Evolutionary conservation across 1,139 yeast species (phyloP), one percentile per base, ranked within the genome.

Genomic region (Sugiyamaella castrensis): DNA sequence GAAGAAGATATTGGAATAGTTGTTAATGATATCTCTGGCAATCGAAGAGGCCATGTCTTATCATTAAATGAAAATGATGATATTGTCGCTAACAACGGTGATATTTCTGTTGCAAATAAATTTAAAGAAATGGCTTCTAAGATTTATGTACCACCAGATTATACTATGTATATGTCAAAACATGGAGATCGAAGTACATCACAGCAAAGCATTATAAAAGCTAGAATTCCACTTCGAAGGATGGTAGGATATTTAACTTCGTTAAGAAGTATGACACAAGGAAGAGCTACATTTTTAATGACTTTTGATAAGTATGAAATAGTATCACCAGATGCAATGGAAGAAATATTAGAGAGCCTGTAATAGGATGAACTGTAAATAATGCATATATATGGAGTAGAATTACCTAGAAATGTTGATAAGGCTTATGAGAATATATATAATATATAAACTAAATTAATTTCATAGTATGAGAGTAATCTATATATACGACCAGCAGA

Each of bases 181-280:
- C 71, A 68, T 45, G 68, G 59, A n/a, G 63, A 57, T 29, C 58
- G 66, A 26, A 48, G 48, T 41, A 52, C 53, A 12, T 55, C 57
- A 32, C 55, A 45, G 46, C 69, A 62, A 50, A 85, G 86, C 60
- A 70, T 78, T 2, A 78, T 91, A 35, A 71, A 72, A 12, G 96
- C 96, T 0, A 79, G 77, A 50, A 91, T 91, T 0, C 98, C 98
- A 8, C 72, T 92, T 59, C 76, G 84, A 54, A 95, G 85, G 56
- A 89, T 92, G 96, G 79, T 91, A 48, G 96, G 97, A 1, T 92
- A 92, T 63, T 75, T 88, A 48, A 81, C 83, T 6, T 81, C 79
- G 51, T 70, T 92, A 42, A 71, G 98, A 61, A 83, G 95, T 36
- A 72, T 89, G 59, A 91, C 98, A 0, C 91, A 88, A 62, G 98